Percentiles rank a stretch among this genome's conserved stretches.
These are phyloP conservation scores for Cryphonectria japonica DNA, from an alignment of 2,329 filamentous ascomycete species.

Conservation along the genomic window DNA sequence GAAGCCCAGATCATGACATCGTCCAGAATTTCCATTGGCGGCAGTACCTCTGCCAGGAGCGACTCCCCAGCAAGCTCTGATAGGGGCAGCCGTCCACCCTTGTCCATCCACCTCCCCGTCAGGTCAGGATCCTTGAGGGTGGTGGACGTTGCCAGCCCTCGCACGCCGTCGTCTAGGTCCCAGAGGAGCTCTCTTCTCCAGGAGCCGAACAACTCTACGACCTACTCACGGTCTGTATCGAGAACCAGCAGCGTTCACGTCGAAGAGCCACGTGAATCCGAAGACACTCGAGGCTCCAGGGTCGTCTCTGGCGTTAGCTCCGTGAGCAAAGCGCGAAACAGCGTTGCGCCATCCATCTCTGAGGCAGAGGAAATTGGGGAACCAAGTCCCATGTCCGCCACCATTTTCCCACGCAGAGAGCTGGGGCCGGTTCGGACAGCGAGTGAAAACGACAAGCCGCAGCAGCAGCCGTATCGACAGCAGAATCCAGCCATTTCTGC, in stretches of 20 bases:
- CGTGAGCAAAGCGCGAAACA: conserved; percentile 29
- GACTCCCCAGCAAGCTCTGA: conserved; percentile 56
- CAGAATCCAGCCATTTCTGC: conserved; percentile 33
- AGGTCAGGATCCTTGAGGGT: conserved; percentile 58
- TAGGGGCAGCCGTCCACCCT: conserved; percentile 36
- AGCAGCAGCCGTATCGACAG: conserved; percentile 2
- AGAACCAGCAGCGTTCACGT: conserved; percentile 46
- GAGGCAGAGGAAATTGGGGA: conserved; percentile 13
- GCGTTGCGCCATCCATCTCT: conserved; percentile 44
- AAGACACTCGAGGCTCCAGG: conserved; percentile 25
- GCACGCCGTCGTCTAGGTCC: conserved; percentile 53
- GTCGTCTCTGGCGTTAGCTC: conserved; percentile 17
- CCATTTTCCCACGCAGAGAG: conserved; percentile 12
- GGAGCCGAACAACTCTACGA: conserved; percentile 42
- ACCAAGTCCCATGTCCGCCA: conserved; percentile 10
- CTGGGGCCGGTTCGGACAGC: conserved; percentile 16
- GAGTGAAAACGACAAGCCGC: conserved; percentile 11
- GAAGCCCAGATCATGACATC: conserved; percentile 62
- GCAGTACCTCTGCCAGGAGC: conserved; percentile 49
- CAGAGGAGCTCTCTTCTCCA: conserved; percentile 53
- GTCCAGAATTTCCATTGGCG: conserved; percentile 51
- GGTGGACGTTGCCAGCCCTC: conserved; percentile 58
- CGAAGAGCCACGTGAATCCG: conserved; percentile 42
- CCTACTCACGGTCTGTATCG: conserved; percentile 45
- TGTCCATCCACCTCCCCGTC: conserved; percentile 44